Conservation (phyloP, 495 filamentous ascomycete genomes). For the Lasiosphaeris hirsuta region DNA sequence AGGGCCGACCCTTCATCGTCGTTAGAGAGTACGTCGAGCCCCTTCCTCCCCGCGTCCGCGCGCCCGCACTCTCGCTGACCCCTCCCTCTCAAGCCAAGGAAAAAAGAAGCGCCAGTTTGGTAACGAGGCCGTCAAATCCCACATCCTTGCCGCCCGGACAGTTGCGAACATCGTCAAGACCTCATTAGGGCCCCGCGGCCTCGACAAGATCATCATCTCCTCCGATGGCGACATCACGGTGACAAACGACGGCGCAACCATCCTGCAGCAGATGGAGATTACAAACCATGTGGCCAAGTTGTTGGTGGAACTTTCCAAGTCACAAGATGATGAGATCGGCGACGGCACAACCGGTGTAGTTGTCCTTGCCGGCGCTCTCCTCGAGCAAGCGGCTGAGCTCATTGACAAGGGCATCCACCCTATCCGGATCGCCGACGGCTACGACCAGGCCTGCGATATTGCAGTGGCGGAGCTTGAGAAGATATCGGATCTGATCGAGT, state of each 20-base stretch:
- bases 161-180: slow-evolving; percentile 97
- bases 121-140: slow-evolving; percentile 93
- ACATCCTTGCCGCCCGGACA: slow-evolving; percentile 94
- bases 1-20: slow-evolving; percentile 94
- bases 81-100: slow-evolving; percentile 66
- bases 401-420: slow-evolving; percentile 99
- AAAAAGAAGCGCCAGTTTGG: slow-evolving; percentile 97
- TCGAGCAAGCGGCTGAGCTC: slow-evolving; percentile 96
- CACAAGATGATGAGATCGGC: slow-evolving; percentile 98
- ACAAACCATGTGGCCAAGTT: slow-evolving; percentile 97
- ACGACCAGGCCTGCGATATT: slow-evolving; percentile 95
- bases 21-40: slow-evolving; percentile 82
- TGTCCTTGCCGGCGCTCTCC: slow-evolving; percentile 87
- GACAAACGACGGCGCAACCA: slow-evolving; percentile 98
- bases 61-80: slow-evolving; percentile 13
- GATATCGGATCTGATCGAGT: slow-evolving; percentile 88
- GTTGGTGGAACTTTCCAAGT: slow-evolving; percentile 96
- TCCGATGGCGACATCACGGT: slow-evolving; percentile 99
- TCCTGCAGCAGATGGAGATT: slow-evolving; percentile 98
- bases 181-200: slow-evolving; percentile 89
- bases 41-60: slow-evolving; percentile 8
- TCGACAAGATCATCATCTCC: slow-evolving; percentile 99
- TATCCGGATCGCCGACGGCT: slow-evolving; percentile 96
- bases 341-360: slow-evolving; percentile 98
- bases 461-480: slow-evolving; percentile 86